These are phyloP conservation scores for Phytomonas sp. DNA, from an alignment of 208 protist genomes.

Conservation along the genomic window DNA sequence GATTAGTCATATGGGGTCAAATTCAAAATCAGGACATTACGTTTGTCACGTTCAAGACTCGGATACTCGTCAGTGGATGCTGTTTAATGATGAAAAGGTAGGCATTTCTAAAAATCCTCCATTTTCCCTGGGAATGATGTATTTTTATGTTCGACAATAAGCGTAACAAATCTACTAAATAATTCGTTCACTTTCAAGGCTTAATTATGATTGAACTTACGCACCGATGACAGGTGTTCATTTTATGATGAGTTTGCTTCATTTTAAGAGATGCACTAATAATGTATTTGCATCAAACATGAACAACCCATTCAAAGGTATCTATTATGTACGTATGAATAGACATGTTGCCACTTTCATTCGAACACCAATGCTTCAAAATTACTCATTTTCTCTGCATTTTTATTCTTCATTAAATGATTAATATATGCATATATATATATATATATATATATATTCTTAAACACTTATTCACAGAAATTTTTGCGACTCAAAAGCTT, in stretches of 20 bases:
- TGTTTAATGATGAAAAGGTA: conserved; percentile 95
- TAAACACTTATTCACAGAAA: background rate
- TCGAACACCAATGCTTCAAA: background rate
- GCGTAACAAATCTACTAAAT: background rate
- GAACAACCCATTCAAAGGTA: background rate
- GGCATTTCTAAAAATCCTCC: conserved; percentile 82
- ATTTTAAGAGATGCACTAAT: background rate
- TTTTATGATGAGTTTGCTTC: background rate
- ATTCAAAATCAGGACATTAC: conserved; percentile 85
- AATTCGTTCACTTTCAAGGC: background rate
- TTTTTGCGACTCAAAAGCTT: conserved; percentile 3
- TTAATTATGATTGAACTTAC: background rate
- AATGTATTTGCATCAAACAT: background rate
- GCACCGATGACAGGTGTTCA: background rate
- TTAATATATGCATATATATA: background rate
- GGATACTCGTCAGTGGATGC: conserved; percentile 72
- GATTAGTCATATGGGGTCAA: conserved; percentile 89
- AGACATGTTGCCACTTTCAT: background rate
- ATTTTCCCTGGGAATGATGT: conserved; percentile 87
- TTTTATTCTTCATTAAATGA: background rate
- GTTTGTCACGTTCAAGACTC: conserved; percentile 84
- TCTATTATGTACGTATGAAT: background rate
- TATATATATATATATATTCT: too few species aligned
- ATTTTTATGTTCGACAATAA: conserved; percentile 76
- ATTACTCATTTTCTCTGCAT: background rate